phyloP scores from a whole-genome alignment of 2,329 filamentous ascomycete genomes.

The Paecilomyces variotii region DNA sequence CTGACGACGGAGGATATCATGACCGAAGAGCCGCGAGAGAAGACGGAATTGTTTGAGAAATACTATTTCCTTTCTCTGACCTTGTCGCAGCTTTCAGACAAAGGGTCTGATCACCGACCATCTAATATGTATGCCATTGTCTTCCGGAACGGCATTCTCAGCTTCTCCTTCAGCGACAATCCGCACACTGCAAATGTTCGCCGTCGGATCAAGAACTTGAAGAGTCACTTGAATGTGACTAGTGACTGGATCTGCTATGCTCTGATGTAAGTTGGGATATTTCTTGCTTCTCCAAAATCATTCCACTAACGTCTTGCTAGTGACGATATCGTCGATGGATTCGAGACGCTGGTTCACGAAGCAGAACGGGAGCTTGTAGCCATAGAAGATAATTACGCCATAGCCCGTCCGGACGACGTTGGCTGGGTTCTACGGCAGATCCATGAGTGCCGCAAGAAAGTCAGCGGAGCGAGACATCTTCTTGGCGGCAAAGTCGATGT shows the following conservation, averaged over 20 bases:
- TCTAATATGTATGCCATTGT: conserved; percentile 92
- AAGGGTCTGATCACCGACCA: conserved; percentile 66
- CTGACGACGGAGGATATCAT: conserved; percentile 91
- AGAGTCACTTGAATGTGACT: conserved; percentile 83
- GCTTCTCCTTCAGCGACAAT: conserved; percentile 80
- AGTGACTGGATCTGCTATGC: conserved; percentile 98
- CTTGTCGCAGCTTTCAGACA: conserved; percentile 72
- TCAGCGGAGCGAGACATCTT: conserved; percentile 79
- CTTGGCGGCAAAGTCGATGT: conserved; percentile 93
- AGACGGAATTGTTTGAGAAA: conserved; percentile 91
- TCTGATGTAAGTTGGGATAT: conserved; percentile 59
- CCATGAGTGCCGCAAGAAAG: conserved; percentile 79
- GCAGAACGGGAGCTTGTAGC: conserved; percentile 77
- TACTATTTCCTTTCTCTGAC: conserved; percentile 96
- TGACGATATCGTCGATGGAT: conserved; percentile 92
- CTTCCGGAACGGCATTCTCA: conserved; percentile 83
- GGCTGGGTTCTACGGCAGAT: conserved; percentile 75
- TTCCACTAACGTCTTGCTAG: conserved; percentile 30
- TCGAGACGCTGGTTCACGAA: conserved; percentile 74
- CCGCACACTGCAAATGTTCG: conserved; percentile 79
- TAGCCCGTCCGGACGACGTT: conserved; percentile 79
- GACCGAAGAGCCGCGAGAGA: conserved; percentile 86
- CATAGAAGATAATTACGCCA: conserved; percentile 88
- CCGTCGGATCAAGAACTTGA: conserved; percentile 76
- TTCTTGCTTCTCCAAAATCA: conserved; percentile 6